Evolutionary conservation across 2,329 filamentous ascomycete genomes (phyloP), one percentile per base, ranked within the genome.

Genomic region (Pseudocercospora eumusae): DNA sequence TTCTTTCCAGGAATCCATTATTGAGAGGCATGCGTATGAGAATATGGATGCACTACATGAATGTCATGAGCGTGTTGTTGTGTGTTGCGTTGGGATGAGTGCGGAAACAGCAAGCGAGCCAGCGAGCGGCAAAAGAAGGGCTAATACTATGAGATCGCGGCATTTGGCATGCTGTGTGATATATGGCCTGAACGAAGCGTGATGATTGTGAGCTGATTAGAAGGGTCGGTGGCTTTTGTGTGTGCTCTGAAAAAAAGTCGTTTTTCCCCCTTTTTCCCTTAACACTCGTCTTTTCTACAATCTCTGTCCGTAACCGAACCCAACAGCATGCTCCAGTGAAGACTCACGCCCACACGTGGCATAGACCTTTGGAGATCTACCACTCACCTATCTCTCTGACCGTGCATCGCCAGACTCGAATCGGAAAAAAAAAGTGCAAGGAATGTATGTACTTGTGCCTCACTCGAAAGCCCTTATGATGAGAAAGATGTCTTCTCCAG

Each of bases 141-240:
- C 36, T 40, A 40, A 11, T 47, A 47, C 23, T 13, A 13, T 23
- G 18, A 47, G 44, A 40, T 47, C 47, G 47, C 21, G 47, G 21
- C 21, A 52, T 28, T 28, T 27, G 18, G 52, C 52, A 33, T 36
- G 27, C 52, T 54, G 27, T 36, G 18, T 40, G 52, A 18, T 23
- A 40, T 54, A 36, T 53, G 49, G 20, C 52, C 21, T 54, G 52
- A 33, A 36, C 28, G 28, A 54, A 33, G 52, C 52, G 52, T 36
- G 52, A 54, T 40, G 52, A 54, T 36, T 36, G 36, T 40, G 52
- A 54, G 52, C 52, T 54, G 52, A 54, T 54, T 40, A 40, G 28
- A 36, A 54, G 52, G 40, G 52, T 54, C 28, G 52, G 28, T 54
- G 21, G 52, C 52, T 54, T 54, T 53, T 28, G 23, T 54, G 52